Evolutionary conservation across 441 rosid genomes (phyloP).

Genomic region (Aleurites moluccanus): DNA sequence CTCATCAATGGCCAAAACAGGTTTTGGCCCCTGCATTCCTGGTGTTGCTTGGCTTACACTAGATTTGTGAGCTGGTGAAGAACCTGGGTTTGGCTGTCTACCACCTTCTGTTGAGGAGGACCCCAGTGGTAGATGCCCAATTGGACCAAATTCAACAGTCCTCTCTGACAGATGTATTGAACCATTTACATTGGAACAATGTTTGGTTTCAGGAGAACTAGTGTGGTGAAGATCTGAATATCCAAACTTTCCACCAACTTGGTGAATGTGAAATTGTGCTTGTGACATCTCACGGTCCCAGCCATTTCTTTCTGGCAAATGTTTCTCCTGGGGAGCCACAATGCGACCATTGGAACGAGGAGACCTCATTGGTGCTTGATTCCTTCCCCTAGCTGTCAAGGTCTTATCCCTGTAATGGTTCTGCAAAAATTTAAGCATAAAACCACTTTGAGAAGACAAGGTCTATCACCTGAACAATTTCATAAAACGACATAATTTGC

Average conservation of each 20-base stretch:
- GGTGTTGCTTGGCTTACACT: slow-evolving; percentile 25
- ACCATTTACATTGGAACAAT: slow-evolving; percentile 44
- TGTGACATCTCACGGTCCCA: slow-evolving; percentile 41
- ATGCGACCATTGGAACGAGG: slow-evolving; percentile 57
- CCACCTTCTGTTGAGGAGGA: slow-evolving; percentile 33
- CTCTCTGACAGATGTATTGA: slow-evolving; percentile 37
- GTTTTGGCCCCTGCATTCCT: slow-evolving; percentile 38
- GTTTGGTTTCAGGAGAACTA: slow-evolving; percentile 39
- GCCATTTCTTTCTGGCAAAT: slow-evolving; percentile 45
- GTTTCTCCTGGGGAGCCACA: slow-evolving; percentile 37
- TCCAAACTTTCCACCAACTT: slow-evolving; percentile 39
- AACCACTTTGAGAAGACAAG: too few species aligned
- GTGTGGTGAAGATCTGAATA: slow-evolving; percentile 39
- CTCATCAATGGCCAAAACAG: slow-evolving; percentile 34
- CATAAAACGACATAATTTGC: neutral
- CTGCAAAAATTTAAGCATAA: slow-evolving; percentile 50
- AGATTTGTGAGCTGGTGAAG: slow-evolving; percentile 29
- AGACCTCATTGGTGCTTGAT: slow-evolving; percentile 50
- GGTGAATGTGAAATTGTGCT: slow-evolving; percentile 31
- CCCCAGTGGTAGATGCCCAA: slow-evolving; percentile 29
- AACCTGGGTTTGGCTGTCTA: slow-evolving; percentile 27
- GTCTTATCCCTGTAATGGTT: slow-evolving; percentile 67
- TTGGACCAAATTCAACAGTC: slow-evolving; percentile 43
- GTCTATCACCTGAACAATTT: slow-evolving; percentile 19
- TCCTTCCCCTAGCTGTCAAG: slow-evolving; percentile 45